Percentiles rank a stretch among this genome's conserved stretches.
Conservation (phyloP, 768 basidiomycete genomes). For the Mycena indigotica region DNA sequence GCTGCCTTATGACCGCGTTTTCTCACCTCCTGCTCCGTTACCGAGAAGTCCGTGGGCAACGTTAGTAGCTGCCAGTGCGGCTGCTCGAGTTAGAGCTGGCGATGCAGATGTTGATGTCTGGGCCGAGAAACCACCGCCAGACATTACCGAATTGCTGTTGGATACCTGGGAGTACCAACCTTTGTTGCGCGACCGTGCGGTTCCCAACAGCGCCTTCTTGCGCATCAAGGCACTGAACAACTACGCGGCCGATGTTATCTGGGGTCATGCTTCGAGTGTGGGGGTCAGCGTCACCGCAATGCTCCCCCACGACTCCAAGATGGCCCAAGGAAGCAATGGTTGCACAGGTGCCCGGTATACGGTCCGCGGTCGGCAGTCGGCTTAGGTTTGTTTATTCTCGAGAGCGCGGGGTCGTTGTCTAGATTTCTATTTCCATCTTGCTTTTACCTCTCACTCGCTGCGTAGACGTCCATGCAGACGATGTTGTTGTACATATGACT, state of each 20-base stretch:
- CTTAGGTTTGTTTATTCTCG: slow-evolving; percentile 1
- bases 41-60: neutral
- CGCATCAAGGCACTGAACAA: slow-evolving; percentile 21
- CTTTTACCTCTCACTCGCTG: neutral
- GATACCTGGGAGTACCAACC: neutral
- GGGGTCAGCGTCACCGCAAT: neutral
- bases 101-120: neutral
- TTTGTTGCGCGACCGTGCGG: slow-evolving; percentile 17
- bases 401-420: neutral
- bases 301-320: neutral
- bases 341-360: neutral
- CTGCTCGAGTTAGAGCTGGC: slow-evolving; percentile 6
- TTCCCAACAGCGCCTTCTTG: slow-evolving; percentile 23
- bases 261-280: neutral
- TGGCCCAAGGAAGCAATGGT: slow-evolving; percentile 1
- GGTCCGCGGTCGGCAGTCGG: neutral
- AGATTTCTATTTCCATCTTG: neutral
- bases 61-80: neutral
- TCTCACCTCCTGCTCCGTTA: slow-evolving; percentile 3
- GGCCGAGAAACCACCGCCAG: neutral
- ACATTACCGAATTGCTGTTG: neutral
- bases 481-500: neutral
- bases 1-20: slow-evolving; percentile 13
- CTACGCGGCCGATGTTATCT: neutral
- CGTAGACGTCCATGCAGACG: neutral